Evolutionary conservation across 2,329 filamentous ascomycete genomes (phyloP), one percentile per base, ranked within the genome.

Genomic region (Trichoderma oligosporum): DNA sequence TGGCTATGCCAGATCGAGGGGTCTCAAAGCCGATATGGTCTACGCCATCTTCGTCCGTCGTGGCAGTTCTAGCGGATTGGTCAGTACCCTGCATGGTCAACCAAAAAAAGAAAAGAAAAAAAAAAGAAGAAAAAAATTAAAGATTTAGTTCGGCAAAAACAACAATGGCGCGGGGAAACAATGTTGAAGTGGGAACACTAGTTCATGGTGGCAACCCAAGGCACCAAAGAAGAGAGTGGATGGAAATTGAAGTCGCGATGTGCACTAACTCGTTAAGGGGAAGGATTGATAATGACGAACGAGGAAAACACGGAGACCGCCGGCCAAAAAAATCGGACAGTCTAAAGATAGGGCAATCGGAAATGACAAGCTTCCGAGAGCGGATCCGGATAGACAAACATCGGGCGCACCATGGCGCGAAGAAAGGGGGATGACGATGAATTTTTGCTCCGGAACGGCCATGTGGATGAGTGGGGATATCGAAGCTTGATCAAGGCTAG

Each of bases 1-100:
- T 99, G 64, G 91, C 89, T 73, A 96, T 84, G 69, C 92, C 91
- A 66, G 92, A 95, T 68, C 91, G 88, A 67, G 91, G 94, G 54
- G 89, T 92, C 66, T 90, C 88, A 72, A 88, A 89, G 70, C 90
- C 89, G 71, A 91, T 87, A 66, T 90, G 86, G 73, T 92, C 88
- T 71, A 79, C 78, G 67, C 78, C 81, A 71, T 91, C 87, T 69
- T 93, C 88, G 64, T 89, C 86, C 67, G 77, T 69, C 60, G 79
- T 73, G 67, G 79, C 73, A 71, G 80, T 76, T 75, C 82, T 84
- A 73, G 69, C 73, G 65, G 71, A 71, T 67, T 75, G 71, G 79
- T 84, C 78, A 82, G 81, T 73, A 69, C 71, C 72, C 63, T 73
- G 72, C 73, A 79, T 76, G 65, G 61, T 69, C 64, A 65, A 64